Evolutionary conservation across 192 early-diverging fungal species (phyloP).

Genomic region (Geranomyces michiganensis): DNA sequence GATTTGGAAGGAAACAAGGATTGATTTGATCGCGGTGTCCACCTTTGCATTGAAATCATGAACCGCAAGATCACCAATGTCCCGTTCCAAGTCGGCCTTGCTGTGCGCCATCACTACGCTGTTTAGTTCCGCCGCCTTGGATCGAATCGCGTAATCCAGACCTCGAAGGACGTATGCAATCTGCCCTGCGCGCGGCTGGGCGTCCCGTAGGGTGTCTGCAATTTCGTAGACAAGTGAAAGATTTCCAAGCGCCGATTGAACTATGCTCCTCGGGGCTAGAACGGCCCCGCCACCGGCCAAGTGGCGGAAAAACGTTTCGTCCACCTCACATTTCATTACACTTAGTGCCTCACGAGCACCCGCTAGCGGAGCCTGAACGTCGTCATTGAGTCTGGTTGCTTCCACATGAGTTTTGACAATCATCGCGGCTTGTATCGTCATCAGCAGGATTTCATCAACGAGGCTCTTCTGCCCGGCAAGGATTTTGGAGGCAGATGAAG

Average conservation of each 20-base stretch:
- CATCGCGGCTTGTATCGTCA: constrained; percentile 5
- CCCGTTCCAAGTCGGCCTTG: no score
- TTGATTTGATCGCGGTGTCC: constrained; percentile 45
- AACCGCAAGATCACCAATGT: background rate
- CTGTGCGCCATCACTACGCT: background rate
- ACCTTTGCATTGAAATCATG: background rate
- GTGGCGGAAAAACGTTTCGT: background rate
- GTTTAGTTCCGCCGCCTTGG: background rate
- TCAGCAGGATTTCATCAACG: constrained; percentile 22
- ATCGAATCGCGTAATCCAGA: background rate
- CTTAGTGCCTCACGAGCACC: background rate
- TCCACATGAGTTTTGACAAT: constrained; percentile 1
- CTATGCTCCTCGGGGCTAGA: background rate
- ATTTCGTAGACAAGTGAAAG: background rate
- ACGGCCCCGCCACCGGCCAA: background rate
- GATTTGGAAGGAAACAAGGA: constrained; percentile 50
- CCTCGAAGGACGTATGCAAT: constrained; percentile 16
- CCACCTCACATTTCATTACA: background rate
- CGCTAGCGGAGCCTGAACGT: background rate
- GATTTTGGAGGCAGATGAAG: background rate
- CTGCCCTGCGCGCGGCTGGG: background rate
- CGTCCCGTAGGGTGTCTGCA: background rate
- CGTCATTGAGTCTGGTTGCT: background rate
- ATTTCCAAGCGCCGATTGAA: background rate
- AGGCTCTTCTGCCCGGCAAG: constrained; percentile 7